Base-by-base conservation (phyloP, 1,284 basidiomycete genomes). In the Phaffia rhodozyma region DNA sequence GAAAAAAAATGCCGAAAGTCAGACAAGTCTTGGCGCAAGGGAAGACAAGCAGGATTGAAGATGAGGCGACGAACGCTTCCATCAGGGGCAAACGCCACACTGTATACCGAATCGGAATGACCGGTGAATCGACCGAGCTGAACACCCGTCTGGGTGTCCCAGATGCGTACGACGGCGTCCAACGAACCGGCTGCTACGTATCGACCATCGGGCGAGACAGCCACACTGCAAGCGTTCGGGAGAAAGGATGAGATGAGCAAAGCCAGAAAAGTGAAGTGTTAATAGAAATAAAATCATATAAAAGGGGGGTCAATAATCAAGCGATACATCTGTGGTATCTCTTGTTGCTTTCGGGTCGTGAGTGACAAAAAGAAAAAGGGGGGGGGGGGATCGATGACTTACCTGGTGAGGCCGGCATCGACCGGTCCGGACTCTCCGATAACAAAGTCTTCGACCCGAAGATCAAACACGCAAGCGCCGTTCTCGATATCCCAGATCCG, bases 81-180 rank as follows among this genome's bases (percentile, higher is more conserved):
- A 69, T 91, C 89, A 0, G 88, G 88, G 0, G 87, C 87, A 75
- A 92, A 93, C n/a, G 84, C 84, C 43, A 93, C 89, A 49, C 81
- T 83, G 75, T 89, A 88, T 53, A 89, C 88, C 65, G 85, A 87
- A 72, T 93, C 89, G 69, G 82, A 82, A 75, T 93, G 90, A 1
- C 87, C 87, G 66, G 83, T 80, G 65, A 93, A 78, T 43, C 86
- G 78, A 72, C 89, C 88, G 18, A 91, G 78, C 52, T 91, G 79
- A 55, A 79, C 75, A 13, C 87, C 88, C 0, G 84, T 86, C 32
- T 77, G 72, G 25, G 87, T 83, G 68, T 93, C 89, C 90, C 91
- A 93, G 34, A 94, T 84, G 61, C 91, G 82, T 57, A 92, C 86
- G 63, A 90, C 80, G 1, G 84, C 88, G 74, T 94, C 90, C 30